phyloP scores from a whole-genome alignment of 2,329 filamentous ascomycete genomes.

The Aureobasidium uvarum region DNA sequence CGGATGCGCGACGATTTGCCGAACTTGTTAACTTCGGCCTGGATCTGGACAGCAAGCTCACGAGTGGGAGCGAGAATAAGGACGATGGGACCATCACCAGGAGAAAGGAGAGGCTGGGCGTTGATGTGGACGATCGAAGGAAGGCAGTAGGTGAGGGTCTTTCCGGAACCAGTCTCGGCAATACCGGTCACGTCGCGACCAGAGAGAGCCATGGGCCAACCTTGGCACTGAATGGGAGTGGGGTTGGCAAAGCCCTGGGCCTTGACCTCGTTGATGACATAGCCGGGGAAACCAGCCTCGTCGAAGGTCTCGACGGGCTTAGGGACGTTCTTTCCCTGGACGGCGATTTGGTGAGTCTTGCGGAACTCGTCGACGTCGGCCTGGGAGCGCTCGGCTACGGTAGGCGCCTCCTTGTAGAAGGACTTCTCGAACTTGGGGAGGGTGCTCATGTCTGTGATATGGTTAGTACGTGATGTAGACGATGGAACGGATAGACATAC shows the following conservation, averaged over 20 bases:
- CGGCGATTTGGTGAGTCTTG: conserved; percentile 76
- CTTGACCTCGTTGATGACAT: conserved; percentile 99
- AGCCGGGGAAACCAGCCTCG: conserved; percentile 93
- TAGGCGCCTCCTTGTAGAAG: conserved; percentile 94
- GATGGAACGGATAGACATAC: conserved; percentile 54
- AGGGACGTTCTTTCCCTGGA: conserved; percentile 77
- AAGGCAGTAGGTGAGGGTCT: conserved; percentile 97
- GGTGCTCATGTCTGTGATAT: conserved; percentile 63
- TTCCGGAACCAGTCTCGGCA: conserved; percentile 97
- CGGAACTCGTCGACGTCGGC: conserved; percentile 88
- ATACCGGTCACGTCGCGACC: conserved; percentile 99
- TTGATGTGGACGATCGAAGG: conserved; percentile 99
- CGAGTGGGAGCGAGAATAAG: conserved; percentile 93
- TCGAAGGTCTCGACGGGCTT: conserved; percentile 97
- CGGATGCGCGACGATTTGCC: conserved; percentile 96
- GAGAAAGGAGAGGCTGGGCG: conserved; percentile 91
- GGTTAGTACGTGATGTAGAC: conserved; percentile 34
- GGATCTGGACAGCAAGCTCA: conserved; percentile 97
- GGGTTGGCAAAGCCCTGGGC: conserved; percentile 91
- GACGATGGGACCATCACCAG: conserved; percentile 94
- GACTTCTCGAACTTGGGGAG: conserved; percentile 98
- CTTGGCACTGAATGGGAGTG: conserved; percentile 95
- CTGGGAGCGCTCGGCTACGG: conserved; percentile 69
- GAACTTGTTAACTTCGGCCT: conserved; percentile 98
- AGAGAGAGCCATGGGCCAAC: conserved; percentile 98